Conservation (phyloP, 345 rosid species). For the Reutealis trisperma region DNA sequence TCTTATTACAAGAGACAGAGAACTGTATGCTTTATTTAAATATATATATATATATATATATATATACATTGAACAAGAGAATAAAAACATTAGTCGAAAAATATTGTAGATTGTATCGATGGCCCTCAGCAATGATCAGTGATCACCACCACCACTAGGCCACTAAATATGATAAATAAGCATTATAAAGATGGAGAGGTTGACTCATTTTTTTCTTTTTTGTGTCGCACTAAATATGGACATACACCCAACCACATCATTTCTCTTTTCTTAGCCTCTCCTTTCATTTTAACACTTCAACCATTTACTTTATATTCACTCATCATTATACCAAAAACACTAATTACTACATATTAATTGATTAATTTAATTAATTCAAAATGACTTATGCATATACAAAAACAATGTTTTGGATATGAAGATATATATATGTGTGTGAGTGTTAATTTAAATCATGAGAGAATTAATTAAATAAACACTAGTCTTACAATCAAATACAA, state of each 20-base stretch:
- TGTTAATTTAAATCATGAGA: too few relatives aligned
- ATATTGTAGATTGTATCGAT: not conserved
- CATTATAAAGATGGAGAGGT: conserved; percentile 14
- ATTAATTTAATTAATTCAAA: too few relatives aligned
- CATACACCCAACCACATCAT: conserved; percentile 40
- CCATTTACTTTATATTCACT: conserved; percentile 1
- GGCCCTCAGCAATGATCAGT: not conserved
- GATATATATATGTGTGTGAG: too few relatives aligned
- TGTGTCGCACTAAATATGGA: conserved; percentile 49
- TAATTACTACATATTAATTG: not conserved
- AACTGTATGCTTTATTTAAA: too few relatives aligned
- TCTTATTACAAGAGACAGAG: too few relatives aligned
- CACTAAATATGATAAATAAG: conserved; percentile 18
- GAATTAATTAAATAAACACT: not conserved
- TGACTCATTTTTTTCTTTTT: conserved; percentile 21
- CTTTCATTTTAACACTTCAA: conserved; percentile 6
- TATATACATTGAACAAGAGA: not conserved
- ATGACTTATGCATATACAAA: too few relatives aligned
- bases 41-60: too few relatives aligned
- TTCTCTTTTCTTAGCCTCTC: not conserved
- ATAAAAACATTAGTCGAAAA: not conserved
- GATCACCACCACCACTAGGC: conserved; percentile 15
- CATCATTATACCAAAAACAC: conserved; percentile 12
- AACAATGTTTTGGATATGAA: too few relatives aligned
- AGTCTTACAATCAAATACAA: not conserved